These are phyloP conservation scores for Gymnopilus dilepis DNA, from an alignment of 768 basidiomycete genomes.

Conservation along the genomic window DNA sequence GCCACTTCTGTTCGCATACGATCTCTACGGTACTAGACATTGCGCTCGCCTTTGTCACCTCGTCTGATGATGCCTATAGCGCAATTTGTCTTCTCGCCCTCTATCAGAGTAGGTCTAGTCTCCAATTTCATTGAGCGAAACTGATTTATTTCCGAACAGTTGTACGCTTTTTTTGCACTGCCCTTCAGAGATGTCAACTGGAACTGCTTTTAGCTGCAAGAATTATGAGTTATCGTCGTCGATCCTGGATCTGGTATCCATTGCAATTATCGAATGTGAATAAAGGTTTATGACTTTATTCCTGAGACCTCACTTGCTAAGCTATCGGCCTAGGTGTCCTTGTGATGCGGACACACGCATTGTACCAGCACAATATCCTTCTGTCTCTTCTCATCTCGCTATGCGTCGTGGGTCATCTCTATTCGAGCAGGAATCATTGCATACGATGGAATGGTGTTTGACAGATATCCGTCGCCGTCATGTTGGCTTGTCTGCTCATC, in stretches of 20 bases:
- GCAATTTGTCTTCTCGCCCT: slow-evolving; percentile 26
- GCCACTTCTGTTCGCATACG: slow-evolving; percentile 24
- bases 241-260: slow-evolving; percentile 28
- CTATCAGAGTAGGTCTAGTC: slow-evolving; percentile 25
- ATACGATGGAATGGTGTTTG: no score
- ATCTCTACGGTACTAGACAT: slow-evolving; percentile 23
- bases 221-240: slow-evolving; percentile 27
- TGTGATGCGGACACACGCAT: slow-evolving; percentile 33
- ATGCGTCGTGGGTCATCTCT: slow-evolving; percentile 22
- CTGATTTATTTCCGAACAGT: no score
- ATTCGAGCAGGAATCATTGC: background rate
- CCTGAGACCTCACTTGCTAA: background rate
- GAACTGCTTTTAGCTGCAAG: slow-evolving; percentile 24
- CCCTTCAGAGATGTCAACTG: background rate
- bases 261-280: slow-evolving; percentile 30
- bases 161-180: slow-evolving; percentile 13
- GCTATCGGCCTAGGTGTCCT: slow-evolving; percentile 24
- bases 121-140: no score
- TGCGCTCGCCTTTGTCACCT: background rate
- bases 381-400: slow-evolving; percentile 19
- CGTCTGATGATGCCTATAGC: slow-evolving; percentile 12
- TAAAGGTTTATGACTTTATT: background rate
- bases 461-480: slow-evolving; percentile 25
- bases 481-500: slow-evolving; percentile 28
- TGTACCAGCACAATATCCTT: slow-evolving; percentile 28